Base-by-base conservation (phyloP, 169 alveolate genomes). In the Cryptosporidium felis region DNA sequence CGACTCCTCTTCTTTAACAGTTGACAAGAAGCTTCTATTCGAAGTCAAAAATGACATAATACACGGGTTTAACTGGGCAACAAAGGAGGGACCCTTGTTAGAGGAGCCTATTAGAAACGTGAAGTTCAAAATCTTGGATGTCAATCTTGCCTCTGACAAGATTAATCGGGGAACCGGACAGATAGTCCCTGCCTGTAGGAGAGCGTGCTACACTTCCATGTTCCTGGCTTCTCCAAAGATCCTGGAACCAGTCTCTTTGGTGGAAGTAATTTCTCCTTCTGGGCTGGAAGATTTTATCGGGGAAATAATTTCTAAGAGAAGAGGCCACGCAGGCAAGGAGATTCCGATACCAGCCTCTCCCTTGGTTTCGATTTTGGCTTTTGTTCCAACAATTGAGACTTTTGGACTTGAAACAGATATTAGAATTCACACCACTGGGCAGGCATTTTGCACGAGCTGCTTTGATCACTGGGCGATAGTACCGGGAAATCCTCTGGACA, bases 381-480 rank as follows among this genome's bases (percentile, higher is more conserved):
- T 94, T 88, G 89, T 98, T 41, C 99, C 99, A 44, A 99, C 99
- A 12, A 96, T 97, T 30, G 99, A 98, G 88, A 95, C 99, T 28
- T 97, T 98, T 92, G 99, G 99, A 40, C 96, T 98, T 88, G 99
- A 98, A 91, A 98, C 99, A 16, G 99, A 98, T 91, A 93, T 98
- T 58, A 95, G 97, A 82, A 95, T 97, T 0, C 98, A 96, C 63
- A 97, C 99, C 0, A 93, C 97, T 41, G 99, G 99, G 2, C 97
- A 96, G 89, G 99, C 99, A 16, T 96, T 97, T 90, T 96, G 99
- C 58, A 88, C 96, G 49, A 92, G 98, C 51, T 92, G 96, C 91
- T 98, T 98, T 89, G 99, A 96, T 90, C 98, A 96, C 81, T 98
- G 99, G 99, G 94, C 90, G 44, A 60, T 96, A 14, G 99, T 97